Evolutionary conservation across 1,284 basidiomycete species (phyloP), one percentile per base, ranked within the genome.

Genomic region (Moniliella sp.): DNA sequence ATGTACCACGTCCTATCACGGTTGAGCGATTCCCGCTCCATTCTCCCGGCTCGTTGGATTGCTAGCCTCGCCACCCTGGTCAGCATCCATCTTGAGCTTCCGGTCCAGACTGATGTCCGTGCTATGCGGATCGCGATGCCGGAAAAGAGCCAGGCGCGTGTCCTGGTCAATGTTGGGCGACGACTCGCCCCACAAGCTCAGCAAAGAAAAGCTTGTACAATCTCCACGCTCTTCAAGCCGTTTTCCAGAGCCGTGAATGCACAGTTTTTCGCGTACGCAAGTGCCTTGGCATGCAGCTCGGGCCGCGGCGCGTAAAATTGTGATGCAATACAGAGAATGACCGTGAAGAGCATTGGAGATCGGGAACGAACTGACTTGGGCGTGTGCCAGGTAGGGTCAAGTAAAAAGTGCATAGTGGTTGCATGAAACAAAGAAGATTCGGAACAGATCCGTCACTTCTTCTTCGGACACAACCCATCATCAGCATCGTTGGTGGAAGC

Each of bases 61-160:
- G 25, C 62, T 57, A 2, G 52, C 48, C 27, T 46, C 42, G 5
- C 53, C 40, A 28, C 53, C 57, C 27, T 48, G 46, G 12, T 54
- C 50, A 18, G 62, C 68, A 48, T 72, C 73, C 14, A 67, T 65
- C 4, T 65, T 63, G 4, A 76, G 78, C 59, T 91, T 86, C 37
- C 88, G 74, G 58, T 93, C 84, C 32, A 97, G 63, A 58, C 93
- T 94, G 30, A 97, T 66, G 62, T 97, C 88, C n/a, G 80, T 88
- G 79, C 88, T 78, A 93, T 86, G 37, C 84, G 76, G 27, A 66
- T 63, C 0, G 65, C 66, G 36, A 67, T 61, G 16, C 64, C 63
- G 36, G 49, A 46, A 42, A 60, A 59, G 25, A 56, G 44, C 84
- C 88, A 97, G 0, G 86, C 94, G n/a, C 50, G 79, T 76, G 63